Evolutionary conservation across 257 asterid species (phyloP), one percentile per base, ranked within the genome.

Genomic region (Penstemon barbatus): DNA sequence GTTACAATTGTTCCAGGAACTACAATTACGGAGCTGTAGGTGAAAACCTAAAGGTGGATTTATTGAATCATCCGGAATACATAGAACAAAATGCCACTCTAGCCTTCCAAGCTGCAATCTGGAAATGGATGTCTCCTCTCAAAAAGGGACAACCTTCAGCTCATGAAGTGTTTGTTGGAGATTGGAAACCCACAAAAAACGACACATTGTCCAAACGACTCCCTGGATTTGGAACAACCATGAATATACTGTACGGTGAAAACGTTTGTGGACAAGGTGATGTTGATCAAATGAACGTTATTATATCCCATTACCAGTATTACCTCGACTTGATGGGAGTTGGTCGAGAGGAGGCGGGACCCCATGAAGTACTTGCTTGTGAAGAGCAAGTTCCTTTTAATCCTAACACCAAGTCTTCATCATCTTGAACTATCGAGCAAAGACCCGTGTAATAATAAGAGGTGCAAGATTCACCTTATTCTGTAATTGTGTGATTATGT

Each of bases 21-120:
- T 81, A 72, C 62, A 88, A 87, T 50, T 93, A 93, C 15, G 92
- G 92, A 37, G 64, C 54, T 19, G 63, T 72, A 9, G 99, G 96
- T 8, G 85, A 85, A 70, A 95, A 79, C 75, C 68, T 93, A 1
- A 85, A 88, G 80, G 75, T 59, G 37, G 99, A 93, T 69, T 57
- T 93, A 76, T 61, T 90, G 85, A 84, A 74, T 86, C 99, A 93
- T 78, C 99, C 97, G 0, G 98, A 93, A 66, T 85, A 86, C 85
- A 66, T 93, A 7, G 99, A 93, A 69, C 96, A 93, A 69, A 93
- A 93, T 19, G 97, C 99, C 5, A 93, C 99, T 48, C 70, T 90
- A 53, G 96, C 96, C 11, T 93, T 88, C 86, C 89, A 82, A 66
- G 87, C 95, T 12, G 96, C 96, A 11, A 93, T 93, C 0, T 84